A percentile compares a stretch with the other conserved stretches of the same genome.
These are phyloP conservation scores for Hymenoscyphus occultus DNA, from an alignment of 2,329 filamentous ascomycete species.

Conservation along the genomic window DNA sequence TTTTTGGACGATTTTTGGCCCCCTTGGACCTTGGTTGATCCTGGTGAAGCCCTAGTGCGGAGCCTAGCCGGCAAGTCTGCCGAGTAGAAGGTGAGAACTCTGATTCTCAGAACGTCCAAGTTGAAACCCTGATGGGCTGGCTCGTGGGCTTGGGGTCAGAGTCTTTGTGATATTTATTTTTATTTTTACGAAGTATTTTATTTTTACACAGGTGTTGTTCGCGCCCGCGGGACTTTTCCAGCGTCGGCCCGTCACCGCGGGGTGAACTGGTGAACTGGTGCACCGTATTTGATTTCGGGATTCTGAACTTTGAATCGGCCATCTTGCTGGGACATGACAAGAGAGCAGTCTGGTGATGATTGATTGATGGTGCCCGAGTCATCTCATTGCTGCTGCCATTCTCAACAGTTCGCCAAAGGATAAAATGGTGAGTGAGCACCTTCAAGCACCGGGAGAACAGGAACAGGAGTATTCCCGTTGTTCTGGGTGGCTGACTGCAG, in stretches of 20 bases:
- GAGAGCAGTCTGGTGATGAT: neutral
- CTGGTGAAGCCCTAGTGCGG: neutral
- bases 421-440: neutral
- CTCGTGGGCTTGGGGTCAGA: neutral
- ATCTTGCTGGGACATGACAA: neutral
- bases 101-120: neutral
- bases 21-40: neutral
- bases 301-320: neutral
- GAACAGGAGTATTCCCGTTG: neutral
- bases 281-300: neutral
- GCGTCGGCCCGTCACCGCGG: neutral
- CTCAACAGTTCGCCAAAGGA: neutral
- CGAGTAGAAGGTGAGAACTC: neutral
- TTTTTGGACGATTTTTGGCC: neutral
- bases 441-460: neutral
- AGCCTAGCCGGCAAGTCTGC: constrained; percentile 15
- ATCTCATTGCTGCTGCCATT: neutral
- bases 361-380: neutral
- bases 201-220: no score
- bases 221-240: neutral
- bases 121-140: constrained; percentile 5
- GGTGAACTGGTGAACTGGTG: neutral
- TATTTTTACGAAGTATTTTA: no score
- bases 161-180: neutral
- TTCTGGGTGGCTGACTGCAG: constrained; percentile 11